Conservation (phyloP, 2,329 filamentous ascomycete species). For the Fusarium buxicola region DNA sequence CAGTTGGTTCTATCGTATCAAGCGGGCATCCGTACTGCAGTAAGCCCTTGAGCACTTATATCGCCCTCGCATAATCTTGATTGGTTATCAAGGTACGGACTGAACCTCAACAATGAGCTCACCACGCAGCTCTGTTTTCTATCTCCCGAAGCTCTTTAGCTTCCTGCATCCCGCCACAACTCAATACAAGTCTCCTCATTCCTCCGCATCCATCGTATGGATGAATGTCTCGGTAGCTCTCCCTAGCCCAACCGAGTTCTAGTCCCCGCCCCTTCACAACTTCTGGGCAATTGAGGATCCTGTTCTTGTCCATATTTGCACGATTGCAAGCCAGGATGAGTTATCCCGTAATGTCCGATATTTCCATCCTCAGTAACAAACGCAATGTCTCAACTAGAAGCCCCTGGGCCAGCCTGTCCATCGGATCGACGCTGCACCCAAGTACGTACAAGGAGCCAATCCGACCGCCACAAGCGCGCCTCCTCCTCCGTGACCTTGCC, state of each 20-base stretch:
- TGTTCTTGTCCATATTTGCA: not conserved
- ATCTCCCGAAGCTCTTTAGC: not conserved
- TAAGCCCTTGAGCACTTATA: no score
- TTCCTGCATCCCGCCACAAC: constrained; percentile 24
- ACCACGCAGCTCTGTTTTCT: not conserved
- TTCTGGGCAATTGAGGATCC: not conserved
- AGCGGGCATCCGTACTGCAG: constrained; percentile 12
- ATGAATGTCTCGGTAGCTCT: constrained; percentile 23
- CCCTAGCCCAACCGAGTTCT: constrained; percentile 15
- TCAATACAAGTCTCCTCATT: constrained; percentile 26
- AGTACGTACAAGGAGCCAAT: constrained; percentile 11
- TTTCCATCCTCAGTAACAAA: constrained; percentile 1
- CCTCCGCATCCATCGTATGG: constrained; percentile 14
- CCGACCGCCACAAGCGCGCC: constrained; percentile 43
- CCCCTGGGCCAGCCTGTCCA: constrained; percentile 28
- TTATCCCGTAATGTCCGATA: not conserved
- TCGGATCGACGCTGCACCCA: constrained; percentile 35
- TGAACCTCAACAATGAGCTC: not conserved
- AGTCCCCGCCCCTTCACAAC: constrained; percentile 8
- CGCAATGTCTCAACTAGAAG: constrained; percentile 20
- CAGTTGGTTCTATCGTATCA: constrained; percentile 28
- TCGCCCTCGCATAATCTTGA: constrained; percentile 8
- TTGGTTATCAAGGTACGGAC: not conserved
- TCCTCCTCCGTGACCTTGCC: constrained; percentile 21
- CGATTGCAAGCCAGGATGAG: not conserved